Evolutionary conservation across 805 yeast species (phyloP).

Genomic region (Ogataea zsoltii): DNA sequence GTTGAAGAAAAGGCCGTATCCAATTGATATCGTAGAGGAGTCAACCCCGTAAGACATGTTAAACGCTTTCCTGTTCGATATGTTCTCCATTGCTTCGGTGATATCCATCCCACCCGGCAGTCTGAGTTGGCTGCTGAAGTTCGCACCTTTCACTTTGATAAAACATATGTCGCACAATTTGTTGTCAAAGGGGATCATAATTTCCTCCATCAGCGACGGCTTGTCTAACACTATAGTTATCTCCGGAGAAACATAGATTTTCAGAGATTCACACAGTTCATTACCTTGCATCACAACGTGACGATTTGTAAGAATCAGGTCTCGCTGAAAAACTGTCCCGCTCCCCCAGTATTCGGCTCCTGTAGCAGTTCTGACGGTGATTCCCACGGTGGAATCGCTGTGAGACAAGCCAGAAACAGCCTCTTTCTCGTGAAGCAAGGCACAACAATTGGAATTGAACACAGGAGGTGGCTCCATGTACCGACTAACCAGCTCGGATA

Average conservation of each 20-base stretch:
- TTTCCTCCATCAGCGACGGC: constrained; percentile 11
- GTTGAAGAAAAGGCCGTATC: constrained; percentile 42
- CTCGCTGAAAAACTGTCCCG: constrained; percentile 36
- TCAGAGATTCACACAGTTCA: constrained; percentile 17
- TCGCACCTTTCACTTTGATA: constrained; percentile 26
- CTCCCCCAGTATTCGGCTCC: constrained; percentile 43
- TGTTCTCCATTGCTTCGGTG: background rate
- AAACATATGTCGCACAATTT: constrained; percentile 40
- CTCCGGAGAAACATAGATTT: constrained; percentile 8
- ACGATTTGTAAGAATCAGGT: constrained; percentile 40
- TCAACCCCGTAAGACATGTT: background rate
- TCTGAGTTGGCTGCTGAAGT: background rate
- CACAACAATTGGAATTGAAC: background rate
- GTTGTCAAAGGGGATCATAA: constrained; percentile 34
- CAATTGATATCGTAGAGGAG: constrained; percentile 32
- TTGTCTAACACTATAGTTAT: constrained; percentile 1
- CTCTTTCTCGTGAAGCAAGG: background rate
- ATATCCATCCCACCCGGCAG: constrained; percentile 4
- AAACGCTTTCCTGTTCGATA: background rate
- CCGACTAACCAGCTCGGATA: constrained; percentile 1
- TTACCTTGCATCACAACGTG: constrained; percentile 37
- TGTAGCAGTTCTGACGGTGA: constrained; percentile 6
- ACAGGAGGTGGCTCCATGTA: background rate
- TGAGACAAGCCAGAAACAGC: background rate
- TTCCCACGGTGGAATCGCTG: constrained; percentile 19